Evolutionary conservation across 352 stramenopile species (phyloP), one percentile per base, ranked within the genome.

Genomic region (Globisporangium nunn): DNA sequence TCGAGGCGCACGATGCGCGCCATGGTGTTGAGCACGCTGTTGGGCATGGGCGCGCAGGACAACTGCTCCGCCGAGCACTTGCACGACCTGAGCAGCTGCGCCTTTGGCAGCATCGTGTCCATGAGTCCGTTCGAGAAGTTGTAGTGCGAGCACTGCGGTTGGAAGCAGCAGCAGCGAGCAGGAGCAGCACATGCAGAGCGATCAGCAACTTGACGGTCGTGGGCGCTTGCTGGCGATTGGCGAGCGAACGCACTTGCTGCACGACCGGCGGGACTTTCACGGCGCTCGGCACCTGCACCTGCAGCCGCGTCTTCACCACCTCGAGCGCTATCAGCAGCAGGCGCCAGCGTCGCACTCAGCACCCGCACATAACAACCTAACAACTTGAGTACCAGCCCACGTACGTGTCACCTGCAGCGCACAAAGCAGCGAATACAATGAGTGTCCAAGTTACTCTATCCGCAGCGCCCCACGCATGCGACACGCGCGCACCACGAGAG

Each of bases 271-370:
- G 63, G 1, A 72, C 71, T 23, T 84, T 70, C 11, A 81, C 67
- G 2, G 86, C 70, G 53, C 78, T 54, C 4, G 82, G 82, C 4
- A 72, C 78, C 52, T 93, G 78, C 33, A 90, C 83, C 51, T 93
- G 83, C 51, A 90, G 59, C 1, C 83, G 79, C 35, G 81, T 93
- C 67, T 93, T 93, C 47, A 90, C 83, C n/a, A 93, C 83, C 59
- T 93, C 83, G 12, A 93, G 63, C 31, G 82, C 82, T 92, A 57
- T 6, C 18, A 15, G 10, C 37, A 43, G 11, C 37, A 12, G 37
- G 17, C 37, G 11, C 7, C 11, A 17, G 11, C 11, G 37, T 43
- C 37, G 11, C 37, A 6, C 37, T 43, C 37, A 6, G 4, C 37
- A 43, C 7, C 5, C 11, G 37, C 10, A 43, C 3, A 43, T 3